Conservation (phyloP, 257 asterid species). For the Coffea eugenioides region DNA sequence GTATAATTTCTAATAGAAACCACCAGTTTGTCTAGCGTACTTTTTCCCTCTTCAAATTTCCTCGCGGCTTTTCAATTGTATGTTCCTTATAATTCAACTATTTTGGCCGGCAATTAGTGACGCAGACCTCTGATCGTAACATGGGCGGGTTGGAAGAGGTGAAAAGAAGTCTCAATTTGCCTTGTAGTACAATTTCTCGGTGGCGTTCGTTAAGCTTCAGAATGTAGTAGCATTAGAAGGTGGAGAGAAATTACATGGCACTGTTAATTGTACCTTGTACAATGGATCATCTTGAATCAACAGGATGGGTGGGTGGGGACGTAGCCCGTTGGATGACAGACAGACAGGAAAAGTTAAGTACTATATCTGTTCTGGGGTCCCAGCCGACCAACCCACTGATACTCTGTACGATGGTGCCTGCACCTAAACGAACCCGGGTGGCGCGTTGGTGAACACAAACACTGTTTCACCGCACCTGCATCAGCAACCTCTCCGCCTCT, state of each 20-base stretch:
- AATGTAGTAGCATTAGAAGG: not conserved
- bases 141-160: not conserved
- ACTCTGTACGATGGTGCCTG: slow-evolving; percentile 32
- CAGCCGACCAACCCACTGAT: slow-evolving; percentile 32
- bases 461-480: slow-evolving; percentile 21
- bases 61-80: not conserved
- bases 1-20: not conserved
- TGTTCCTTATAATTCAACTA: not conserved
- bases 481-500: not conserved
- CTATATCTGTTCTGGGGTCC: not conserved
- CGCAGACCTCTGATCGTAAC: not conserved
- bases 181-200: not conserved
- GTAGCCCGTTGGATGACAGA: not conserved
- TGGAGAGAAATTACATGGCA: not conserved
- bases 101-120: too few relatives aligned
- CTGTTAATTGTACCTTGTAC: not conserved
- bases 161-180: not conserved
- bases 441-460: slow-evolving; percentile 39
- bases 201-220: not conserved
- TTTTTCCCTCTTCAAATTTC: not conserved
- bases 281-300: too few relatives aligned
- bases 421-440: slow-evolving; percentile 42
- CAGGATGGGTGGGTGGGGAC: too few relatives aligned
- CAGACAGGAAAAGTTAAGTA: not conserved
- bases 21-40: not conserved